These are phyloP conservation scores for Aphanomyces invadans DNA, from an alignment of 352 stramenopile species.

Conservation along the genomic window DNA sequence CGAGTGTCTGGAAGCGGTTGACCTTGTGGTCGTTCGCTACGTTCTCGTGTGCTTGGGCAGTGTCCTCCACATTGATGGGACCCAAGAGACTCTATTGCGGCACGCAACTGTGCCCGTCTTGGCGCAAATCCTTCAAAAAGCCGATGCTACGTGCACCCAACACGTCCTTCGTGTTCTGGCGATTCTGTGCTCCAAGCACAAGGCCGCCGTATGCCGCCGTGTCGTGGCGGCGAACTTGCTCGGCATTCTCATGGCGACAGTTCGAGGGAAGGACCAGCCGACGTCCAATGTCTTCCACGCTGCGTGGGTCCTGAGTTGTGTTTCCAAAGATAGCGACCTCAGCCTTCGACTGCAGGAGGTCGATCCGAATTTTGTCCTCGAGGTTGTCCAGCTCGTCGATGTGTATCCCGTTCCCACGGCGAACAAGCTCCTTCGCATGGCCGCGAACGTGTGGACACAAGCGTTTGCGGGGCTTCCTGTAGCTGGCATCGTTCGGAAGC, in stretches of 20 bases:
- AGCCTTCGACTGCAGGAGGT: constrained; percentile 40
- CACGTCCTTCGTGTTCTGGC: constrained; percentile 39
- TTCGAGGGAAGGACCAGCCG: constrained; percentile 30
- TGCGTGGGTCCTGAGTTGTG: constrained; percentile 41
- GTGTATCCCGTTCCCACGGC: constrained; percentile 44
- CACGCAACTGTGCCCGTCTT: constrained; percentile 67
- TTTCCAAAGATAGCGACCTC: constrained; percentile 59
- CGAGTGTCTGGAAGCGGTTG: constrained; percentile 65
- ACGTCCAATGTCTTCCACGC: constrained; percentile 29
- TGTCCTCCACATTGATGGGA: constrained; percentile 52
- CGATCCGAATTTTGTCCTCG: background rate
- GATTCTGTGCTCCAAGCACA: constrained; percentile 44
- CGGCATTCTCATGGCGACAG: constrained; percentile 24
- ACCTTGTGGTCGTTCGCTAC: constrained; percentile 51
- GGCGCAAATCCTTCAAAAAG: constrained; percentile 47
- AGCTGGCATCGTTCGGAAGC: constrained; percentile 23
- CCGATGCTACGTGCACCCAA: constrained; percentile 27
- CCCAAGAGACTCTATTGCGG: constrained; percentile 56
- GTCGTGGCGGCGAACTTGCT: constrained; percentile 61
- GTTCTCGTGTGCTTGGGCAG: constrained; percentile 49
- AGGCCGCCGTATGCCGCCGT: constrained; percentile 36
- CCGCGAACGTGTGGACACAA: constrained; percentile 32
- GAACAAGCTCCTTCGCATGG: constrained; percentile 31
- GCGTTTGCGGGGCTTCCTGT: constrained; percentile 38
- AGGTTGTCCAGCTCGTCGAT: constrained; percentile 21